Evolutionary conservation across 2,329 filamentous ascomycete genomes (phyloP), one percentile per base, ranked within the genome.

Genomic region (Botryosphaeria dothidea): DNA sequence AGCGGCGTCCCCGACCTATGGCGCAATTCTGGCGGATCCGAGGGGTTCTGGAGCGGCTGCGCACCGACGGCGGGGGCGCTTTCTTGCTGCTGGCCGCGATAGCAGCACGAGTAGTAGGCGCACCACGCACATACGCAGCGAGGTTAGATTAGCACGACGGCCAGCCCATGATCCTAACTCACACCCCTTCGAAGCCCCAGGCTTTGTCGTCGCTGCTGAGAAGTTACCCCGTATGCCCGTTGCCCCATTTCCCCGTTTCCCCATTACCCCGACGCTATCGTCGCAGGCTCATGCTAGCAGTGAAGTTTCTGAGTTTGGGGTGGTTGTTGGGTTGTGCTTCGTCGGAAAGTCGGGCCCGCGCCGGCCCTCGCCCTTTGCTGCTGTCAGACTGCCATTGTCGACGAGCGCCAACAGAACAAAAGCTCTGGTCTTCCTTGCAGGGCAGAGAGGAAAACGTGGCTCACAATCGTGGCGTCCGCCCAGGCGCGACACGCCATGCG

Each of bases 231-330:
- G 54, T 23, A 15, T 11, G 31, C 15, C 34, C 13, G 19, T 23
- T 27, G 7, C 13, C 34, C 21, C 54, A 29, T 57, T 57, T 57
- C 36, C 54, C 54, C 54, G 54, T 57, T 57, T 57, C 54, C 36
- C 54, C 54, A 57, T 57, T 57, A 4, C 54, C 23, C 54, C 54
- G 54, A 27, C 54, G 54, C 54, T 57, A 43, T 21, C 7, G 19
- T 29, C 15, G 23, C 21, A 45, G 17, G 36, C 31, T 31, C 29
- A 4, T 29, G 17, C 29, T n/a, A 29, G 49, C 49, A 19, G 31
- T 21, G 34, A 57, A 45, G 36, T 36, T 45, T 45, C 17, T 29
- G 27, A n/a, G 49, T 21, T 17, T 34, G 15, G n/a, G n/a, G 27
- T 49, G 25, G 46, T 49, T 15, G 17, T n/a, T n/a, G n/a, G n/a